phyloP scores from a whole-genome alignment of 495 filamentous ascomycete genomes.

The Saxophila tyrrhenica region DNA sequence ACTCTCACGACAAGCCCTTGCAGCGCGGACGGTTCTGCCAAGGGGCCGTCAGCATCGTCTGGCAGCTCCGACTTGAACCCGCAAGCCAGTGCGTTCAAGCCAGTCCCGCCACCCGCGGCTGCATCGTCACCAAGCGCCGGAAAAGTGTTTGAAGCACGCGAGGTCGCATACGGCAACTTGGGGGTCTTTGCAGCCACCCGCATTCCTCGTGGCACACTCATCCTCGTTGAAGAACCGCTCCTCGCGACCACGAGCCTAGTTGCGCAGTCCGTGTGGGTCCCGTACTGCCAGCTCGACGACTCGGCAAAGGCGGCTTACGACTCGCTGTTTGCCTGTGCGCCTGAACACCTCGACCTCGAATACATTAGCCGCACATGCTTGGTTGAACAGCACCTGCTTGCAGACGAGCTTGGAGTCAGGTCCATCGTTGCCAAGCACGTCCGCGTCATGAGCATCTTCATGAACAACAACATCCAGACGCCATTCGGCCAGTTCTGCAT shows the following conservation, averaged over 20 bases:
- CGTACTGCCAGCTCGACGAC: constrained; percentile 12
- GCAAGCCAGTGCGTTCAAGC: too few relatives aligned
- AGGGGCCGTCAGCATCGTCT: too few relatives aligned
- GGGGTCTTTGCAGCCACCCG: constrained; percentile 14
- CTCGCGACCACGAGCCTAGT: constrained; percentile 2
- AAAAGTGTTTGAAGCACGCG: constrained; percentile 7
- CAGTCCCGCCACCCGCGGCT: neutral
- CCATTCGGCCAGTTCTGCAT: constrained; percentile 1
- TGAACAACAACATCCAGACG: constrained; percentile 10
- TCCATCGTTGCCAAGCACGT: constrained; percentile 14
- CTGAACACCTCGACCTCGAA: constrained; percentile 11
- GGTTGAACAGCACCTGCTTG: constrained; percentile 11
- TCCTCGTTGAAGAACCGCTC: constrained; percentile 16
- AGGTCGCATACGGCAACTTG: constrained; percentile 5
- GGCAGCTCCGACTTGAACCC: too few relatives aligned
- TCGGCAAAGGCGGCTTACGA: constrained; percentile 12
- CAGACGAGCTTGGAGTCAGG: constrained; percentile 12
- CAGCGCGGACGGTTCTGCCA: too few relatives aligned
- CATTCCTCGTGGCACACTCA: constrained; percentile 19
- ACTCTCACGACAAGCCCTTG: too few relatives aligned
- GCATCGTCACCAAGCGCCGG: too few relatives aligned
- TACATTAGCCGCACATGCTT: constrained; percentile 7
- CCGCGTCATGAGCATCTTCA: constrained; percentile 17
- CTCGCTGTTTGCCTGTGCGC: constrained; percentile 19
- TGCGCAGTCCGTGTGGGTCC: constrained; percentile 1